Conservation (phyloP, 2,329 filamentous ascomycete genomes). For the Leptographium wingfieldii region DNA sequence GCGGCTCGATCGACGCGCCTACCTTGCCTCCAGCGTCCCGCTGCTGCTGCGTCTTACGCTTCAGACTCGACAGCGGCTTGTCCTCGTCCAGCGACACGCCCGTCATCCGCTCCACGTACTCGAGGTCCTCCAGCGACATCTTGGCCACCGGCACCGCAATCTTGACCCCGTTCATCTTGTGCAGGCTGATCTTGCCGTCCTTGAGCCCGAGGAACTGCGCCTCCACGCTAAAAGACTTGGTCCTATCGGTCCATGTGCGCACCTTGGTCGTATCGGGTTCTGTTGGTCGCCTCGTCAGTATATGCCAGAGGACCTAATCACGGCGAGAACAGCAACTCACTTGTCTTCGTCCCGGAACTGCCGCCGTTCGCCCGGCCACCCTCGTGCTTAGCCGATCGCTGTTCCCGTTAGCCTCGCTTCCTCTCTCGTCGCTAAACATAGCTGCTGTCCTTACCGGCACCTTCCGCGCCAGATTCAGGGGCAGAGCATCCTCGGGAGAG, state of each 20-base stretch:
- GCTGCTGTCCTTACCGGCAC: conserved; percentile 57
- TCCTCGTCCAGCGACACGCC: conserved; percentile 87
- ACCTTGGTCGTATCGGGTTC: conserved; percentile 76
- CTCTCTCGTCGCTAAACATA: conserved; percentile 43
- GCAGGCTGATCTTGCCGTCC: conserved; percentile 93
- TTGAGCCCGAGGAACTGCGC: conserved; percentile 90
- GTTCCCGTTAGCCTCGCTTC: conserved; percentile 30
- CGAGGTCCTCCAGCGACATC: conserved; percentile 90
- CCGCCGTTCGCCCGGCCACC: no score
- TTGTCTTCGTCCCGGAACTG: conserved; percentile 34
- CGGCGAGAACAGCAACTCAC: conserved; percentile 22
- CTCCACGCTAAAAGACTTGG: conserved; percentile 92
- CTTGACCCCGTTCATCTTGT: conserved; percentile 96
- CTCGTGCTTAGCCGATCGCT: conserved; percentile 31
- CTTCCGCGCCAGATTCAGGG: conserved; percentile 54
- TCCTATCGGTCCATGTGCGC: conserved; percentile 88
- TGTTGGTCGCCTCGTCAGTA: conserved; percentile 19
- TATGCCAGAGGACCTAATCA: neutral
- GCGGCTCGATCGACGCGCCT: conserved; percentile 51
- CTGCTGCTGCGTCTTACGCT: conserved; percentile 23
- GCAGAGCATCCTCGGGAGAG: conserved; percentile 17
- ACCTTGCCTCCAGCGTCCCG: conserved; percentile 22
- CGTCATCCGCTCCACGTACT: conserved; percentile 84
- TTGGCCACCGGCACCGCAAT: conserved; percentile 92
- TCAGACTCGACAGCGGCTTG: conserved; percentile 81